These are phyloP conservation scores for Boletus rubroflammeus DNA, from an alignment of 768 basidiomycete genomes.

Conservation along the genomic window DNA sequence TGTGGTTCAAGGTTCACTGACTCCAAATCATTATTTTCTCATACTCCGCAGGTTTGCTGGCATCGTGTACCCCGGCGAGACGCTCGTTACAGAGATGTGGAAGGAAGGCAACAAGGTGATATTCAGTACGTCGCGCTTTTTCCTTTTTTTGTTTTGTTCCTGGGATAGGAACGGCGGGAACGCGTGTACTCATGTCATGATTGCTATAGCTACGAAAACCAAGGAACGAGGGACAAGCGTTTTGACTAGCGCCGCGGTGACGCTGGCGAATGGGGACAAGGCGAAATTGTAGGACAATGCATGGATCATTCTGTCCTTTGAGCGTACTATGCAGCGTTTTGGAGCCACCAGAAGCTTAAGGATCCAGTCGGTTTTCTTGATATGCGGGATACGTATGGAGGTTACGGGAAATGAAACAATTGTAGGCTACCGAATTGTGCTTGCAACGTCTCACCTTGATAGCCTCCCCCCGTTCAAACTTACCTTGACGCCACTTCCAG, in stretches of 20 bases:
- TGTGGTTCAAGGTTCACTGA: background rate
- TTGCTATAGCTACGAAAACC: slow-evolving; percentile 66
- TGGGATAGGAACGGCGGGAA: background rate
- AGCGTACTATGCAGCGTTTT: background rate
- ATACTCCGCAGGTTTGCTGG: slow-evolving; percentile 65
- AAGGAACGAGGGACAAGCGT: slow-evolving; percentile 78
- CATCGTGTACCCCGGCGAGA: slow-evolving; percentile 93
- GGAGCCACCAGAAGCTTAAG: background rate
- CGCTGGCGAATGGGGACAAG: slow-evolving; percentile 53
- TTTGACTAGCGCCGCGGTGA: slow-evolving; percentile 79
- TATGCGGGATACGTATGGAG: background rate
- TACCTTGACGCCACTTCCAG: background rate
- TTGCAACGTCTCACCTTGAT: background rate
- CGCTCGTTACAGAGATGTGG: slow-evolving; percentile 97
- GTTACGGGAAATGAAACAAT: background rate
- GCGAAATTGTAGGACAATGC: slow-evolving; percentile 48
- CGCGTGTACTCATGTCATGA: background rate
- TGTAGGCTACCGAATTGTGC: background rate
- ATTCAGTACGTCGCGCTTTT: slow-evolving; percentile 63
- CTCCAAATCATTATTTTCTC: background rate
- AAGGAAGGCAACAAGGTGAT: slow-evolving; percentile 89
- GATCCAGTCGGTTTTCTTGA: background rate
- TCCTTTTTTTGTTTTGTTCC: background rate
- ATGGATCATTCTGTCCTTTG: background rate
- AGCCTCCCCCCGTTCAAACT: background rate